Conservation (phyloP, 306 rosid genomes). For the Albizia julibrissin region DNA sequence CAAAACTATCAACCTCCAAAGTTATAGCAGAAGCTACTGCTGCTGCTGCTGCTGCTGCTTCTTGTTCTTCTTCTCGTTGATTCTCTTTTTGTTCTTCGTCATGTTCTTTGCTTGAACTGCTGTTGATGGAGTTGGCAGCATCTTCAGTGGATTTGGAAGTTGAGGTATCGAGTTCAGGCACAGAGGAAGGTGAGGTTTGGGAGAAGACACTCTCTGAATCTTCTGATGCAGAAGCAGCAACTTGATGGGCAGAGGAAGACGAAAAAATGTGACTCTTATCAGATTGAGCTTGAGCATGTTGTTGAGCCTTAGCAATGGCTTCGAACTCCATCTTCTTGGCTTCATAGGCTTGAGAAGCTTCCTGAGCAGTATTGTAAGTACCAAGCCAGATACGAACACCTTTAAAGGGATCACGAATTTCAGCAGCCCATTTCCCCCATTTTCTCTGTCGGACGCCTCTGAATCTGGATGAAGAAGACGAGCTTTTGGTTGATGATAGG, state of each 20-base stretch:
- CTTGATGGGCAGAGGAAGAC: slow-evolving; percentile 2
- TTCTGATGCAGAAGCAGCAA: slow-evolving; percentile 29
- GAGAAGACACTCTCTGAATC: slow-evolving; percentile 47
- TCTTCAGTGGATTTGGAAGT: slow-evolving; percentile 35
- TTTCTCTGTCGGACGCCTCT: slow-evolving; percentile 78
- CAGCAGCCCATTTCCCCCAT: slow-evolving; percentile 97
- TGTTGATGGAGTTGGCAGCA: neutral
- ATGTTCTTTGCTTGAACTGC: slow-evolving; percentile 34
- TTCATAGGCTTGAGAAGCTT: slow-evolving; percentile 72
- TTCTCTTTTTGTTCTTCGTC: neutral
- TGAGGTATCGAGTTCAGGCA: slow-evolving; percentile 53
- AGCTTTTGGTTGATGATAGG: slow-evolving; percentile 21
- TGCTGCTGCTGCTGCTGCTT: neutral
- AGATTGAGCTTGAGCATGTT: slow-evolving; percentile 32
- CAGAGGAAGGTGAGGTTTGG: slow-evolving; percentile 51
- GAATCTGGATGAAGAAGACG: slow-evolving; percentile 49
- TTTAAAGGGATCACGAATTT: slow-evolving; percentile 74
- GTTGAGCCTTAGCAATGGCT: slow-evolving; percentile 37
- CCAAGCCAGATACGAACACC: slow-evolving; percentile 72
- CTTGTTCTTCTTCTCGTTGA: neutral
- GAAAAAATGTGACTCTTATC: slow-evolving; percentile 26
- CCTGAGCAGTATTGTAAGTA: slow-evolving; percentile 66
- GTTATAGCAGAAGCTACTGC: neutral
- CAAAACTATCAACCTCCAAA: slow-evolving; percentile 8
- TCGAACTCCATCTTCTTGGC: slow-evolving; percentile 48